Base-by-base conservation (phyloP, 352 stramenopile species). In the Phytophthora hibernalis region DNA sequence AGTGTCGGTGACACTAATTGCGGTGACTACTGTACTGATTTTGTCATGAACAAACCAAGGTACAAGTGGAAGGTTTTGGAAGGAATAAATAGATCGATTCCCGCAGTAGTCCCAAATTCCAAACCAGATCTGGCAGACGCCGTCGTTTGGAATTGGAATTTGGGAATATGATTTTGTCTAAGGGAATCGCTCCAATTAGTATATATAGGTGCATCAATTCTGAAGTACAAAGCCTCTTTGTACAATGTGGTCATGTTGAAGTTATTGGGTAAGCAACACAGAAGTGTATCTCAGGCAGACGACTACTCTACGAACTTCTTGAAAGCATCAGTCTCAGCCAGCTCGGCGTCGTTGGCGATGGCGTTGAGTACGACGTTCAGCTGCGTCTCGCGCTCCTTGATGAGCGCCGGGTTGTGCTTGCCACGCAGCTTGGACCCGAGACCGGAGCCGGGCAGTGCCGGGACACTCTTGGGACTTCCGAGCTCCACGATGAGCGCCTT, bases 351-450 rank as follows among this genome's bases (percentile, higher is more conserved):
- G 52, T 74, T 80, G 47, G 74, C 80, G 47, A 93, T 90, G 44
- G 76, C 79, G 65, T 93, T 93, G 48, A 95, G 71, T 21, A 94
- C 81, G 12, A 74, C 54, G 12, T 70, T 68, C 63, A 95, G 79
- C 55, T 89, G 77, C 47, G 61, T 67, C 69, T 91, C 79, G 22
- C 87, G 85, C 54, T 85, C 80, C 33, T 86, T 60, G 61, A 95
- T 76, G 30, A 94, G 45, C 30, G 64, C 56, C 16, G 75, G 65
- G 71, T 86, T 90, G 73, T 88, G 82, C 43, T 89, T 84, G 31
- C 79, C 79, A 26, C 80, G 79, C 57, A 93, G 74, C 44, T 79
- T 70, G 26, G 82, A 74, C 47, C 65, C 42, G 2, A 93, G 28
- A 7, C 79, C 80, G 2, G 74, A 78, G n/a, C 58, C 35, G 0